Evolutionary conservation across 352 stramenopile genomes (phyloP), one percentile per base, ranked within the genome.

Genomic region (Pythium graminicola): DNA sequence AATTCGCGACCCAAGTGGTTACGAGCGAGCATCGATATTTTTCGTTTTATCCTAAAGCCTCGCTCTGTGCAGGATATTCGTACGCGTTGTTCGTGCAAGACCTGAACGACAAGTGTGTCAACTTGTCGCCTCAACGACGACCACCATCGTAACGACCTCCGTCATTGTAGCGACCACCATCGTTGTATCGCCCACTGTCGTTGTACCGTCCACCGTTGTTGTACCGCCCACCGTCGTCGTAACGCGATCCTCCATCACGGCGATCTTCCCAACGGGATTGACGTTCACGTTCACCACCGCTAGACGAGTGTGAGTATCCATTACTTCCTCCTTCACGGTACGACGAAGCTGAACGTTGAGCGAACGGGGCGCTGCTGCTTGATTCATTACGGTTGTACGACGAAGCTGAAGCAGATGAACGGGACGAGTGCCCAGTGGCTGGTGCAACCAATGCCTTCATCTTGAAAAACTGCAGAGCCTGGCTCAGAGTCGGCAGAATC

Each of bases 391-490:
- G 74, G 19, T 67, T 58, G 62, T 85, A 85, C 5, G 76, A 70
- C 13, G 57, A 45, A 24, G 71, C 49, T 3, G 67, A 17, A 27
- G 57, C 41, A 20, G 69, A 64, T 22, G 70, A 55, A 9, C 65
- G 65, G 38, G 73, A 73, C 10, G 73, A 68, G 20, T 57, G 41
- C 3, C 50, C 64, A 16, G 53, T 60, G 2, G 75, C 44, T 13
- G 80, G 80, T 29, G 66, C 73, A 7, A 90, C 70, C 19, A 93
- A 54, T 1, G 84, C 84, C 52, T 89, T 91, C 81, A 90, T 91
- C 56, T 95, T 95, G 68, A 95, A 95, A 67, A 92, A 95, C 59
- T 91, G 76, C 23, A 95, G 65, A 33, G 84, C 84, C 49, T 93
- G 75, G 23, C 65, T 79, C 31, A 95, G 41, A 8, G 81, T 87